phyloP scores from a whole-genome alignment of 2,329 filamentous ascomycete species.

The Thyridium curvatum region DNA sequence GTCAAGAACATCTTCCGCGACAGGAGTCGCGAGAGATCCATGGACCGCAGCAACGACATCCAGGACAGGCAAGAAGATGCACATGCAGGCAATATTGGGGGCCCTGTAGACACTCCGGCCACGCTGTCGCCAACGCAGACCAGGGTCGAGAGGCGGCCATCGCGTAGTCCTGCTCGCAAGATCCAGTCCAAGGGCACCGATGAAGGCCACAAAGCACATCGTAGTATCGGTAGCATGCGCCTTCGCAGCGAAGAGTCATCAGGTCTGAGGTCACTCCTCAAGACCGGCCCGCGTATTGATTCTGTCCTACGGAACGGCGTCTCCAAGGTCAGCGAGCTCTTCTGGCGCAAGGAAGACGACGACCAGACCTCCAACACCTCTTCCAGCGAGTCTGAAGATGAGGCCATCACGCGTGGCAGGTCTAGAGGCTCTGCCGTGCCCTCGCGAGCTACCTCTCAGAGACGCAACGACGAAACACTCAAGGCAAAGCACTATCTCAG shows the following conservation, averaged over 20 bases:
- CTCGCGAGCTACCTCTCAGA: constrained; percentile 18
- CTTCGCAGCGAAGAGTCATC: constrained; percentile 33
- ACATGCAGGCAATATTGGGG: too few relatives aligned
- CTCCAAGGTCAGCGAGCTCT: constrained; percentile 48
- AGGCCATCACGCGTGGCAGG: constrained; percentile 30
- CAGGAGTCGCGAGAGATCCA: constrained; percentile 38
- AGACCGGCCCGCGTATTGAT: constrained; percentile 62
- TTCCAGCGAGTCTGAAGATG: constrained; percentile 43
- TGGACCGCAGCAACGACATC: constrained; percentile 21
- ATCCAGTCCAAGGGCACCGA: constrained; percentile 26
- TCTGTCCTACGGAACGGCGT: constrained; percentile 59
- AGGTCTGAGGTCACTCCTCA: constrained; percentile 69
- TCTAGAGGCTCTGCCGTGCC: constrained; percentile 21
- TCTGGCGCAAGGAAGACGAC: constrained; percentile 35
- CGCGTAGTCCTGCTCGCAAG: constrained; percentile 32
- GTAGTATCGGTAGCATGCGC: constrained; percentile 41
- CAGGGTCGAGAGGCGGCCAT: constrained; percentile 21
- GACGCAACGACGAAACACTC: neutral
- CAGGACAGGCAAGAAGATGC: too few relatives aligned
- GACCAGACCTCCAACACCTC: constrained; percentile 27
- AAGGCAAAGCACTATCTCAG: constrained; percentile 42
- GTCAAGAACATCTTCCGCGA: constrained; percentile 52
- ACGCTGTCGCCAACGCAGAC: too few relatives aligned
- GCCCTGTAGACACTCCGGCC: too few relatives aligned
- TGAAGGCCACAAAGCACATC: constrained; percentile 41